These are phyloP conservation scores for Dothidotthia symphoricarpi DNA, from an alignment of 2,329 filamentous ascomycete species.

Conservation along the genomic window DNA sequence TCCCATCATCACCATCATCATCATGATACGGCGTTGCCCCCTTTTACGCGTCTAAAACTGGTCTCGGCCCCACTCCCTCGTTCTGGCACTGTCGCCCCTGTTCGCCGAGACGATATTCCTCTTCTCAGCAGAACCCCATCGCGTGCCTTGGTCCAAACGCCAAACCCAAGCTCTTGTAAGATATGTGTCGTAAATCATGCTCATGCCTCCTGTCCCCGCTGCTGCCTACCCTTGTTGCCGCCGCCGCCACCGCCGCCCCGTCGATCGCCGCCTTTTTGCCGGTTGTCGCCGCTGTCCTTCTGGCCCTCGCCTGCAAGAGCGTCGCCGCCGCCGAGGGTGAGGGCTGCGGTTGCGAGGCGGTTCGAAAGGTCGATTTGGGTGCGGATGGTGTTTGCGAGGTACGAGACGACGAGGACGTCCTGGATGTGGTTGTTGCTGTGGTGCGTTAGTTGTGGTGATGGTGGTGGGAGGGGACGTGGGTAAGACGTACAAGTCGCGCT, in stretches of 20 bases:
- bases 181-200: constrained; percentile 13
- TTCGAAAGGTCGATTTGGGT: constrained; percentile 98
- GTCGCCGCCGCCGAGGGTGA: constrained; percentile 49
- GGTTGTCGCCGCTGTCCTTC: constrained; percentile 33
- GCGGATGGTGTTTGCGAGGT: constrained; percentile 96
- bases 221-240: constrained; percentile 35
- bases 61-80: too few relatives aligned
- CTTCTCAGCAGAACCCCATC: too few relatives aligned
- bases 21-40: too few relatives aligned
- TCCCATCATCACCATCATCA: too few relatives aligned
- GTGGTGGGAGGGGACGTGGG: neutral
- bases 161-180: constrained; percentile 18
- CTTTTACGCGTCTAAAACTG: too few relatives aligned
- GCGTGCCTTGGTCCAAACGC: constrained; percentile 20
- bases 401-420: constrained; percentile 96
- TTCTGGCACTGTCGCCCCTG: too few relatives aligned
- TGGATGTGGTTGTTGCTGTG: constrained; percentile 95
- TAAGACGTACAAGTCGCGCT: constrained; percentile 77
- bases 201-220: constrained; percentile 36
- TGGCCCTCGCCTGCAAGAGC: constrained; percentile 37
- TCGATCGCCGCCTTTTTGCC: constrained; percentile 33
- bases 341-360: constrained; percentile 69
- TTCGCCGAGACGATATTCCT: too few relatives aligned
- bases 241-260: constrained; percentile 35
- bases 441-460: constrained; percentile 26